Evolutionary conservation across 2,329 filamentous ascomycete genomes (phyloP).

Genomic region (Fusarium sp.): DNA sequence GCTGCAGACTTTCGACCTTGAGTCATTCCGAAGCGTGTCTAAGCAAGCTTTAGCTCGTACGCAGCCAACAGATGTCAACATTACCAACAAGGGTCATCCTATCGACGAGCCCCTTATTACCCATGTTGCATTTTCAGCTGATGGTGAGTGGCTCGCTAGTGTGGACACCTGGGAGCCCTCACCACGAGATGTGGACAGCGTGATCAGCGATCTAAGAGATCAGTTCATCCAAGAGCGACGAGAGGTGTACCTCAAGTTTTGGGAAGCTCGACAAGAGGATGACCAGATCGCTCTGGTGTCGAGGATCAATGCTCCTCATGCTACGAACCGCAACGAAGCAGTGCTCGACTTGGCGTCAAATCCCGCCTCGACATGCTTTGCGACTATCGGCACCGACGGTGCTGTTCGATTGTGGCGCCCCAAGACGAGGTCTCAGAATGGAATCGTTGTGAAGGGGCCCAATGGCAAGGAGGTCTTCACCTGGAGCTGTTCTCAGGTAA

Average conservation of each 20-base stretch:
- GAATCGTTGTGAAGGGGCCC: slow-evolving; percentile 70
- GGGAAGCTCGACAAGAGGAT: slow-evolving; percentile 72
- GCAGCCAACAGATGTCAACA: slow-evolving; percentile 83
- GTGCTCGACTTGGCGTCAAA: slow-evolving; percentile 81
- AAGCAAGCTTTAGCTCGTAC: slow-evolving; percentile 91
- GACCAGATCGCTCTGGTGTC: slow-evolving; percentile 79
- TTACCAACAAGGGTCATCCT: slow-evolving; percentile 75
- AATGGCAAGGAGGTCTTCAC: slow-evolving; percentile 70
- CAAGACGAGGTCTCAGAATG: slow-evolving; percentile 74
- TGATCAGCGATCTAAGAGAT: slow-evolving; percentile 51
- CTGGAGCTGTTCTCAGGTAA: slow-evolving; percentile 77
- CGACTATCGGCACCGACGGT: slow-evolving; percentile 85
- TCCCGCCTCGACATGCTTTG: slow-evolving; percentile 76
- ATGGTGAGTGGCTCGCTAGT: slow-evolving; percentile 91
- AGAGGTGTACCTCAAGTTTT: slow-evolving; percentile 91
- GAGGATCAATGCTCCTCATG: slow-evolving; percentile 85
- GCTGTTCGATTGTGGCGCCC: slow-evolving; percentile 84
- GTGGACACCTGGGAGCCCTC: slow-evolving; percentile 91
- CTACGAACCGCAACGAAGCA: slow-evolving; percentile 62
- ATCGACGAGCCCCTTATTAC: slow-evolving; percentile 83
- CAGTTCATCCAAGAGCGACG: slow-evolving; percentile 63
- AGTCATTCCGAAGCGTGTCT: slow-evolving; percentile 78
- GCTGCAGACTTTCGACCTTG: slow-evolving; percentile 89
- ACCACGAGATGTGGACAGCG: slow-evolving; percentile 69
- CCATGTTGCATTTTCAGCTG: slow-evolving; percentile 77